Conservation (phyloP, 352 stramenopile genomes). For the Globisporangium heterothallicum region DNA sequence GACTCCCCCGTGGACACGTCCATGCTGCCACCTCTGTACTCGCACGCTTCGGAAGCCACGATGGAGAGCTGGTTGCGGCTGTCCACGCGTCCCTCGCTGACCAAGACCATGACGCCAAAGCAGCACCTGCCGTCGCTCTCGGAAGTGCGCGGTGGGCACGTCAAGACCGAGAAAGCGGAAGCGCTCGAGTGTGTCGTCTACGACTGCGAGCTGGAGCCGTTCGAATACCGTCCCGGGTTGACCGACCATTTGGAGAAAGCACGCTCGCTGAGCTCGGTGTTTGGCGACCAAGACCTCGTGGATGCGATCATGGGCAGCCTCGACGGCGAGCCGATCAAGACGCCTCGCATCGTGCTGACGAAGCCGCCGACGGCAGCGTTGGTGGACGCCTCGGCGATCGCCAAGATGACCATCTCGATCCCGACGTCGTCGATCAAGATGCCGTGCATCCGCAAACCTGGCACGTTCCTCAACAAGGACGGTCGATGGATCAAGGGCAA, state of each 20-base stretch:
- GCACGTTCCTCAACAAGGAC: conserved; percentile 86
- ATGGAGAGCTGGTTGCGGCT: conserved; percentile 15
- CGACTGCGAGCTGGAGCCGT: conserved; percentile 59
- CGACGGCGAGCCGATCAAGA: conserved; percentile 33
- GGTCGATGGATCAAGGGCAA: conserved; percentile 87
- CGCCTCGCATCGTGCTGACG: conserved; percentile 3
- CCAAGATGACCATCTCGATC: conserved; percentile 20
- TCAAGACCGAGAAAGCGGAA: conserved; percentile 4
- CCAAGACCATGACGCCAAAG: conserved; percentile 14
- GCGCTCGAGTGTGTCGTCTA: conserved; percentile 15
- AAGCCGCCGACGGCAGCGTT: conserved; percentile 4
- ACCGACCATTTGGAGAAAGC: conserved; percentile 18
- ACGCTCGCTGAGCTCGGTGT: conserved; percentile 67
- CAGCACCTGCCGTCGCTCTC: conserved; percentile 15
- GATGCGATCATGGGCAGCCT: conserved; percentile 79
- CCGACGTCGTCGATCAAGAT: conserved; percentile 20
- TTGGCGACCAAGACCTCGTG: conserved; percentile 70
- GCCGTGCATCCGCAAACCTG: conserved; percentile 57
- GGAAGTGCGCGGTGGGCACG: conserved; percentile 11
- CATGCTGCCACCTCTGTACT: conserved; percentile 64
- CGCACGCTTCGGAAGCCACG: conserved; percentile 21
- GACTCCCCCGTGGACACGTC: conserved; percentile 67
- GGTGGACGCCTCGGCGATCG: conserved; percentile 19
- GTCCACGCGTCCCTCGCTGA: conserved; percentile 14
- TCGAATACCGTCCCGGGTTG: conserved; percentile 42